Evolutionary conservation across 495 filamentous ascomycete genomes (phyloP), one percentile per base, ranked within the genome.

Genomic region (Podospora comata): DNA sequence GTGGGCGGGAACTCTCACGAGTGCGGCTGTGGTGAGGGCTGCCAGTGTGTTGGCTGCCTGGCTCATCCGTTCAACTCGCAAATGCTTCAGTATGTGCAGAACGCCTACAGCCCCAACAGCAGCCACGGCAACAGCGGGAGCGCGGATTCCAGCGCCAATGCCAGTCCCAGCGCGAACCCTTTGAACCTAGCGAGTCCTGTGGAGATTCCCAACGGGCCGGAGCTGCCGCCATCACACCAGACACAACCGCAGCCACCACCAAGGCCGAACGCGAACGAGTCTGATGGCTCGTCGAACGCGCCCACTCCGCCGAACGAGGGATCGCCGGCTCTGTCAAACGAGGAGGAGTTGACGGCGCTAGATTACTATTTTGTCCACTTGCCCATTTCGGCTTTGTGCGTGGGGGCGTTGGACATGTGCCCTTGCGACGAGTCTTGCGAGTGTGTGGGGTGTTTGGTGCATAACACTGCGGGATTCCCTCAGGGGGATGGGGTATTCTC

Each of bases 21-120:
- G 62, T 89, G 91, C 77, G 73, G 78, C 71, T 89, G 92, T 74
- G 86, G 92, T 68, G 81, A 89, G 61, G 80, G 80, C 0, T 93
- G 91, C 71, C 79, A 89, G 67, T 93, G 91, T 70, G 71, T 91
- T 27, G 89, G 86, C 23, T 93, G 91, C 72, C 77, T 85, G 26
- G 81, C 84, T 53, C 91, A 93, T 73, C 91, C 90, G 4, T 92
- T 87, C 74, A 93, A 93, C 73, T 78, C 85, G 23, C 84, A 86
- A n/a, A 91, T 88, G n/a, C 80, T 81, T 54, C 81, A 89, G 58
- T 89, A 89, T 72, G 86, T 92, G 44, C 74, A 70, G 54, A 70
- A 72, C 6, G 75, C 75, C 34, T 71, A 76, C 69, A 65, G n/a
- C 64, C 67, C 48, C 48, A 71, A 60, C 60, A 67, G 32, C 20